These are phyloP conservation scores for Irpex sp. DNA, from an alignment of 1,284 basidiomycete species.

Conservation along the genomic window DNA sequence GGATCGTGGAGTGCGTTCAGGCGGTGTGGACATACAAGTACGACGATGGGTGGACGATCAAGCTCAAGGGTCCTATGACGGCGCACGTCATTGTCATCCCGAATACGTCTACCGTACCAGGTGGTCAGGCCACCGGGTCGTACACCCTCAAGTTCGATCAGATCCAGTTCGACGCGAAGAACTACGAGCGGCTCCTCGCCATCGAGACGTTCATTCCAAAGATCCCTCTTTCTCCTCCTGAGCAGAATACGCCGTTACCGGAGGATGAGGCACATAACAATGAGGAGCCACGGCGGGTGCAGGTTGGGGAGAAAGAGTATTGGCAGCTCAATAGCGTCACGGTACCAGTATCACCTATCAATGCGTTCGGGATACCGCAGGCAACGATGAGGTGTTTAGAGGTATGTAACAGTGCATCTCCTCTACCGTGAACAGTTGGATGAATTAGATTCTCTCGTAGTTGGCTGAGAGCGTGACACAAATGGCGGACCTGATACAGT, in stretches of 20 bases:
- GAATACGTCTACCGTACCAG: conserved; percentile 15
- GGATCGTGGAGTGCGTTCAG: conserved; percentile 60
- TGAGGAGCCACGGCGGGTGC: conserved; percentile 10
- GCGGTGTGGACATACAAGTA: conserved; percentile 78
- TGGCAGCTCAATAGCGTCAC: conserved; percentile 61
- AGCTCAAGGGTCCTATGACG: conserved; percentile 65
- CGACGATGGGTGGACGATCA: conserved; percentile 70
- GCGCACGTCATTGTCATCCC: conserved; percentile 50
- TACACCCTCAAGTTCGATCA: conserved; percentile 58
- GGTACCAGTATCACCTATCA: conserved; percentile 75
- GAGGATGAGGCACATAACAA: conserved; percentile 22
- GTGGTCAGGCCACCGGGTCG: conserved; percentile 4
- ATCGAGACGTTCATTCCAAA: conserved; percentile 51
- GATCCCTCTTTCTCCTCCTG: conserved; percentile 36
- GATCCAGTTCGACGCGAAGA: conserved; percentile 64
- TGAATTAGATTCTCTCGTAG: conserved; percentile 29
- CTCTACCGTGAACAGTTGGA: neutral
- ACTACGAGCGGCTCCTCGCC: conserved; percentile 65
- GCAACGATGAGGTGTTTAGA: conserved; percentile 83
- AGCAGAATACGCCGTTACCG: conserved; percentile 34
- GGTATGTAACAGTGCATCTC: conserved; percentile 34
- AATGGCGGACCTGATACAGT: conserved; percentile 72
- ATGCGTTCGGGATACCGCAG: conserved; percentile 81
- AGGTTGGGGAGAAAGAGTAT: conserved; percentile 41
- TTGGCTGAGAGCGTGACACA: conserved; percentile 72